Evolutionary conservation across 192 early-diverging fungal species (phyloP).

Genomic region (Umbelopsis sp.): DNA sequence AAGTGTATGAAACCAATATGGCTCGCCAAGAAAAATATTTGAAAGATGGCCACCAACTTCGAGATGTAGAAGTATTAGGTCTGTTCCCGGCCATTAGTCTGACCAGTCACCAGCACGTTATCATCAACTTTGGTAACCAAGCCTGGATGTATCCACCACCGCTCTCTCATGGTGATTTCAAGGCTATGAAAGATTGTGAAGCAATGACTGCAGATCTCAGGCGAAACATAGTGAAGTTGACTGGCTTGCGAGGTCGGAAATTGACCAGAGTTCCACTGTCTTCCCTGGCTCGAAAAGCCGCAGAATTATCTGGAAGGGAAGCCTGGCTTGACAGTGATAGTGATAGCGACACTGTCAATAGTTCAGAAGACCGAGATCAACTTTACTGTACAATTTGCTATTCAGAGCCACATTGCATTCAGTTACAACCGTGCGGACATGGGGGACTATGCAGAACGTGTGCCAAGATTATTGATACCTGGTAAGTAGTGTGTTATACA

Average conservation of each 20-base stretch:
- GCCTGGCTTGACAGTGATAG: not conserved
- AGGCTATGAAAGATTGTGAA: conserved; percentile 3
- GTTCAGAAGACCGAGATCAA: not conserved
- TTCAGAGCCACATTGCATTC: conserved; percentile 33
- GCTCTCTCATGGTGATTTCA: conserved; percentile 23
- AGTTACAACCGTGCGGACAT: conserved; percentile 35
- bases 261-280: not conserved
- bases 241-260: not conserved
- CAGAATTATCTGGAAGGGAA: not conserved
- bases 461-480: conserved; percentile 26
- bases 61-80: conserved; percentile 40
- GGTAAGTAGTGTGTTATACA: conserved; percentile 21
- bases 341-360: not conserved
- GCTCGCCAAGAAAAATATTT: not conserved
- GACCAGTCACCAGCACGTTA: conserved; percentile 70
- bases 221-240: conserved; percentile 10
- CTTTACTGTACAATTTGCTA: conserved; percentile 38
- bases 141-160: conserved; percentile 41
- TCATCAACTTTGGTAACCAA: conserved; percentile 69
- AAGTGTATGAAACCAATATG: conserved; percentile 4
- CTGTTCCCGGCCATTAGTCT: conserved; percentile 76
- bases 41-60: conserved; percentile 28
- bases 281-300: not conserved
- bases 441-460: conserved; percentile 32
- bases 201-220: not conserved